phyloP scores from a whole-genome alignment of 768 basidiomycete species.

The Phylloporus sp. region DNA sequence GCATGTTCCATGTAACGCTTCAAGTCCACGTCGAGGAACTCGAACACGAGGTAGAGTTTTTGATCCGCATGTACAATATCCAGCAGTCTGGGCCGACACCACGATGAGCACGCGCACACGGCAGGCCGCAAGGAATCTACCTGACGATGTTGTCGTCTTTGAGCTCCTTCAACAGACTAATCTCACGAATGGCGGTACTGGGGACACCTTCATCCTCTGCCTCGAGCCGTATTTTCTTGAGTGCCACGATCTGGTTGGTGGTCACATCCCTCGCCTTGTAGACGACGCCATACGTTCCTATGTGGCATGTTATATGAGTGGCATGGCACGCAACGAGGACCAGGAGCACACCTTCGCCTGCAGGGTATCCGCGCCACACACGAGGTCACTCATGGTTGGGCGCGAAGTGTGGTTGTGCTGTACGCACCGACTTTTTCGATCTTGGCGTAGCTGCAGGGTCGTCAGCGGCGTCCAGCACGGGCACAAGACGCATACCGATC shows the following conservation, averaged over 20 bases:
- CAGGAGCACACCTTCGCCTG: constrained; percentile 41
- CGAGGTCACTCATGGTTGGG: constrained; percentile 10
- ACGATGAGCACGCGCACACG: constrained; percentile 7
- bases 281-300: constrained; percentile 97
- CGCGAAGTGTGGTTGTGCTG: constrained; percentile 9
- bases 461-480: constrained; percentile 16
- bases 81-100: constrained; percentile 57
- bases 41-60: constrained; percentile 96
- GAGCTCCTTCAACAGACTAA: constrained; percentile 93
- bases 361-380: constrained; percentile 16
- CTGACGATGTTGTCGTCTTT: constrained; percentile 95
- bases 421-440: constrained; percentile 96
- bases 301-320: constrained; percentile 3
- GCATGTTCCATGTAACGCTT: constrained; percentile 95
- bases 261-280: constrained; percentile 90
- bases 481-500: constrained; percentile 29
- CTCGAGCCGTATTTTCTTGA: constrained; percentile 98
- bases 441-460: constrained; percentile 78
- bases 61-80: constrained; percentile 98
- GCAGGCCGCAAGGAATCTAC: constrained; percentile 35
- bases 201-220: constrained; percentile 99
- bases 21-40: constrained; percentile 94
- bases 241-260: constrained; percentile 82
- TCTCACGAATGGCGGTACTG: constrained; percentile 96
- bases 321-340: background rate